Conservation (phyloP, 805 yeast species). For the Hanseniaspora occidentalis region DNA sequence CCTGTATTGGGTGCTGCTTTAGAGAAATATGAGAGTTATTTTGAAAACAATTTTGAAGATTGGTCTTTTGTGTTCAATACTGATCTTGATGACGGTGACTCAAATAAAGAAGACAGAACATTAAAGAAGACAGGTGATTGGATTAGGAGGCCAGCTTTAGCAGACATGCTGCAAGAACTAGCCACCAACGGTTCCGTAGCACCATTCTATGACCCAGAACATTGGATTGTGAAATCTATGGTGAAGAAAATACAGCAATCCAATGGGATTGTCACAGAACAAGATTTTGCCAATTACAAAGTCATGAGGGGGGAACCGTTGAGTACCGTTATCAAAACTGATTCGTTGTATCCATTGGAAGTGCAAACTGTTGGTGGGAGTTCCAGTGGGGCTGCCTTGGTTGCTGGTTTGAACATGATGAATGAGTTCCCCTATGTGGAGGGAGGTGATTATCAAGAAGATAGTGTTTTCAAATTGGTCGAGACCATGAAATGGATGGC, state of each 20-base stretch:
- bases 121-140: constrained; percentile 43
- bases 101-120: constrained; percentile 14
- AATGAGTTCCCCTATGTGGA: constrained; percentile 29
- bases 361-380: constrained; percentile 58
- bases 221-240: constrained; percentile 55
- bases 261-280: constrained; percentile 55
- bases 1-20: constrained; percentile 34
- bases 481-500: constrained; percentile 95
- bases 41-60: constrained; percentile 24
- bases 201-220: constrained; percentile 73
- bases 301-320: constrained; percentile 33
- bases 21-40: constrained; percentile 23
- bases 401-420: constrained; percentile 62
- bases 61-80: constrained; percentile 47
- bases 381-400: constrained; percentile 71
- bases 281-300: constrained; percentile 57
- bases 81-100: too few relatives aligned
- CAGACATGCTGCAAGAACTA: constrained; percentile 51
- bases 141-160: constrained; percentile 46
- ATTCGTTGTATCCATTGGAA: constrained; percentile 28
- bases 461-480: constrained; percentile 52
- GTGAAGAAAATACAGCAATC: constrained; percentile 33
- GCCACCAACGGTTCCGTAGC: constrained; percentile 71
- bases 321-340: constrained; percentile 30
- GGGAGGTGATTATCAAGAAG: constrained; percentile 35